Percentiles rank a stretch among this genome's conserved stretches.
Conservation (phyloP, 208 protist genomes). For the Strigomonas culicis region DNA sequence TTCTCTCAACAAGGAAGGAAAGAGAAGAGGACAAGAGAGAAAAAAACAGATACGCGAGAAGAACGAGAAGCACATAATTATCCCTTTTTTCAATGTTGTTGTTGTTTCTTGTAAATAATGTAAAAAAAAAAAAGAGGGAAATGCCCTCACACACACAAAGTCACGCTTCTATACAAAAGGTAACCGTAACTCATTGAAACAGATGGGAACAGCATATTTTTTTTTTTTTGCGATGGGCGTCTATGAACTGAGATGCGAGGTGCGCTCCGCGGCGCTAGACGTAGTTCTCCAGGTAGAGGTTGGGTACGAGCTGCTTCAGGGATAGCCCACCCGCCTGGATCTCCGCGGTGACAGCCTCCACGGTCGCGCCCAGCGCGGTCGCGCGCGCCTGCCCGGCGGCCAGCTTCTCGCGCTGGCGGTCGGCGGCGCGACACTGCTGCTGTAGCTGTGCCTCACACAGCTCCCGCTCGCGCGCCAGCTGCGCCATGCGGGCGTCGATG, state of each 20-base stretch:
- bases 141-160: too few species aligned
- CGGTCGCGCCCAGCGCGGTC: constrained; percentile 41
- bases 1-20: neutral
- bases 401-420: constrained; percentile 43
- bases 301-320: constrained; percentile 70
- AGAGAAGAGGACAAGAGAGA: constrained; percentile 12
- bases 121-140: neutral
- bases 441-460: constrained; percentile 65
- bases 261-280: too few species aligned
- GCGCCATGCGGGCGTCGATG: constrained; percentile 55
- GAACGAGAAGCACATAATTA: neutral
- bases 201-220: neutral
- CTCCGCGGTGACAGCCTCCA: constrained; percentile 65
- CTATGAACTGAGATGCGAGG: too few species aligned
- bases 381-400: constrained; percentile 57
- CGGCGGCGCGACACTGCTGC: constrained; percentile 25
- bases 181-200: too few species aligned
- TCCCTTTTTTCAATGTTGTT: neutral
- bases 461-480: constrained; percentile 51
- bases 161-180: too few species aligned
- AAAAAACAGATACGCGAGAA: neutral
- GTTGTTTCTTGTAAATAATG: neutral
- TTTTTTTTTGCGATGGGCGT: too few species aligned
- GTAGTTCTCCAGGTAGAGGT: constrained; percentile 81
- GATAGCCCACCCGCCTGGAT: constrained; percentile 45